phyloP scores from a whole-genome alignment of 148 eudicot species.

The Heliamphora exappendiculata region DNA sequence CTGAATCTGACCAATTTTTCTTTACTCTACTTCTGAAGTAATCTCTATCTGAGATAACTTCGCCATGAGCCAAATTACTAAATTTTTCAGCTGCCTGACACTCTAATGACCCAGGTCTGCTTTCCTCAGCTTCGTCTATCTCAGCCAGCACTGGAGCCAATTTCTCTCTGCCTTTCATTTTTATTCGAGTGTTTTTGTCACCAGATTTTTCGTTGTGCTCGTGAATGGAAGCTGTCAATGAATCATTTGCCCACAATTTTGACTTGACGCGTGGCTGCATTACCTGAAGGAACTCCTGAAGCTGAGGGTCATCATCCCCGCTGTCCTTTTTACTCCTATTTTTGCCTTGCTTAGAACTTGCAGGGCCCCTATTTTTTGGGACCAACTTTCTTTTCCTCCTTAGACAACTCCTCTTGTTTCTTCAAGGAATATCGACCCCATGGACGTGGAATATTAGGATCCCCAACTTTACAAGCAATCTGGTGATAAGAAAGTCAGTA shows the following conservation, averaged over 20 bases:
- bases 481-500: constrained; percentile 15
- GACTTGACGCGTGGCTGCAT: constrained; percentile 72
- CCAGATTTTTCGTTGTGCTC: constrained; percentile 22
- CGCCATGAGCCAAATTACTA: constrained; percentile 25
- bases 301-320: constrained; percentile 46
- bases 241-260: constrained; percentile 83
- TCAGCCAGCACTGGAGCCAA: constrained; percentile 9
- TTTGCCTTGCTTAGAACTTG: constrained; percentile 14
- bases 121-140: constrained; percentile 23
- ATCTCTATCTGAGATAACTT: constrained; percentile 59
- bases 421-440: constrained; percentile 78
- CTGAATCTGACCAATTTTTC: constrained; percentile 85
- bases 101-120: constrained; percentile 15
- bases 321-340: constrained; percentile 18
- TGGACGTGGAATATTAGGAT: constrained; percentile 73
- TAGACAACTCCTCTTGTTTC: constrained; percentile 41
- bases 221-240: constrained; percentile 30
- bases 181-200: constrained; percentile 15
- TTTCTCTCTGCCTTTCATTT: constrained; percentile 19
- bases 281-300: constrained; percentile 68
- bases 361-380: constrained; percentile 11
- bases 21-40: constrained; percentile 79
- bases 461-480: constrained; percentile 82
- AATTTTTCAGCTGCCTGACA: constrained; percentile 22
- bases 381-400: constrained; percentile 28